Evolutionary conservation across 805 yeast species (phyloP), one percentile per base, ranked within the genome.

Genomic region (Spathaspora passalidarum): DNA sequence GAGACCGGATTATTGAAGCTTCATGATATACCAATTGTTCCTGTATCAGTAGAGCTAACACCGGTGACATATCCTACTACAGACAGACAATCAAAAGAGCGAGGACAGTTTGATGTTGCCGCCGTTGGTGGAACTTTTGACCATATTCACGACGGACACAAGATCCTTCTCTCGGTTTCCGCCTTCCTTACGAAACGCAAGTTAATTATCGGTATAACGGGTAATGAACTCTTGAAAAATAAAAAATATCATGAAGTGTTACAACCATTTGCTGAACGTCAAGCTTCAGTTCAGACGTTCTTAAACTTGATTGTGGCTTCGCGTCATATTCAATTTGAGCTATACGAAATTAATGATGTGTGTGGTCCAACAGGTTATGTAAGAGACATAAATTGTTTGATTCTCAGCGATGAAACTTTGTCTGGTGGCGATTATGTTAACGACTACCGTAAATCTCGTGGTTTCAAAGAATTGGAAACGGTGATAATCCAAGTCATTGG

Each of bases 41-140:
- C 32, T 4, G n/a, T 39, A 7, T 17, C 42, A 7, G 6, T 23
- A 4, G 23, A 39, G 25, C 8, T 13, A 13, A 36, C 38, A 5
- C 22, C 23, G 17, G 14, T 36, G 4, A 20, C n/a, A 3, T 36
- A 16, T 14, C 23, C 23, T 10, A 36, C 13, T 7, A 36, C 14
- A 10, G 22, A 9, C 9, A 10, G 6, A 18, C 13, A 18, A 19
- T 19, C 21, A 9, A 46, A 40, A 23, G 4, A 32, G 4, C 10
- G 21, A 14, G 48, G 44, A 14, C 44, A 32, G 13, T 57, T 41
- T 39, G 47, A 52, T 14, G 72, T 73, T 5, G 59, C 55, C 7
- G 92, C 96, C 0, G 82, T 92, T 1, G 99, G 99, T 0, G 99
- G 99, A 0, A 94, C 99, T 0, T 94, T 94, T 68, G 99, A 94